Percentiles rank a stretch among this genome's conserved stretches.
Conservation (phyloP, 2,329 filamentous ascomycete species). For the Colletotrichum tanaceti region DNA sequence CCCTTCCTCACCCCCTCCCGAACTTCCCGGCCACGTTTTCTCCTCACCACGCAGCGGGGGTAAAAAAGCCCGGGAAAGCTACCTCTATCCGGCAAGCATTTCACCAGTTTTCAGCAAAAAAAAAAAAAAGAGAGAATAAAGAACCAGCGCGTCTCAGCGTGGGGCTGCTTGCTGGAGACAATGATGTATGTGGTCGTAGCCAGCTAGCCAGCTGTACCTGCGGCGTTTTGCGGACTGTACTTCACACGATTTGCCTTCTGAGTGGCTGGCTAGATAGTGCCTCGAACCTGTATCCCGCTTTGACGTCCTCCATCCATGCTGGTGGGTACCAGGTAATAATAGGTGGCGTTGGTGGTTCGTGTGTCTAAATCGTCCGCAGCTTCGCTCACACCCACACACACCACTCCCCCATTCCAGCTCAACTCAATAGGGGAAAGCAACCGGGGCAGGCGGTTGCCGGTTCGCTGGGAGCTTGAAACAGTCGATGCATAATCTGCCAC, state of each 20-base stretch:
- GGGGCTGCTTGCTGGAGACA: neutral
- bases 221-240: neutral
- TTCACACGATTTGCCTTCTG: no score
- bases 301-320: neutral
- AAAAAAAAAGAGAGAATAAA: no score
- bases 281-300: constrained; percentile 3
- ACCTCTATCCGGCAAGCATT: constrained; percentile 24
- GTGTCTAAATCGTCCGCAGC: no score
- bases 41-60: constrained; percentile 13
- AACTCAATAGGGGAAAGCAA: neutral
- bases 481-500: neutral
- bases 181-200: no score
- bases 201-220: neutral
- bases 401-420: neutral
- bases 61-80: constrained; percentile 2
- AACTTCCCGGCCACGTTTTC: neutral
- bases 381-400: no score
- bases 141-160: neutral
- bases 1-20: constrained; percentile 4
- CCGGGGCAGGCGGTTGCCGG: neutral
- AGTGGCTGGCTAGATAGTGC: no score
- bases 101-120: constrained; percentile 24
- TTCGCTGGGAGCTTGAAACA: neutral
- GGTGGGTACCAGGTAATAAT: no score
- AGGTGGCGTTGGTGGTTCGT: no score